Base-by-base conservation (phyloP, 768 basidiomycete genomes). In the Podaxis sp. region DNA sequence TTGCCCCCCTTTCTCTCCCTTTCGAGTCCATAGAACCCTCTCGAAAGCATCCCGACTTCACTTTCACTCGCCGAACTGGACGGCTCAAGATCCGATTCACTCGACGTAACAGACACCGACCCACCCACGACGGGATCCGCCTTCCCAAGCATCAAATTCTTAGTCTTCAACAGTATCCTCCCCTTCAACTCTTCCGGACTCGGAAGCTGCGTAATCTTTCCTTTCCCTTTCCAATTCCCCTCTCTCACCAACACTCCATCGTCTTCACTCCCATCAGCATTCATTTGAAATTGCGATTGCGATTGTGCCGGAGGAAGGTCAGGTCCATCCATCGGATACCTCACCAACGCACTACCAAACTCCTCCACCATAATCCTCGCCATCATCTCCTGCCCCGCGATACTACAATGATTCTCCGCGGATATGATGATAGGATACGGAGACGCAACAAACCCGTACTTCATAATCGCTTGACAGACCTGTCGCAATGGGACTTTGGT, bases 341-440 rank as follows among this genome's bases (percentile, higher is more conserved):
- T 65, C 2, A 82, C 67, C 3, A 82, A 69, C 5, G 70, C 67
- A 36, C 80, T 78, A 1, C 79, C 79, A 63, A 84, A 84, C 4
- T 79, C 77, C 50, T 75, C 70, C 1, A 65, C 67, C 79, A 81
- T 80, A 59, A 81, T 80, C 32, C 74, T 72, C 25, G 75, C 80
- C 44, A 83, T 76, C 66, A 74, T 73, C 58, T 82, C 79, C 61
- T 86, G 79, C 64, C 84, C 80, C 40, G 84, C 81, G 4, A 77
- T 76, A 2, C 82, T 79, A 73, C 94, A 97, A 68, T 98, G 96
- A 4, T 97, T 84, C 76, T 99, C 97, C n/a, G 95, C 93, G 3
- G 94, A 96, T 57, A 99, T 91, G 74, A 99, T 92, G 71, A 99
- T 83, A 0, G 97, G 97, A 72, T 95, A 98, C 0, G 94, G 91